Evolutionary conservation across 1,284 basidiomycete species (phyloP).

Genomic region (Tilletia setariae): DNA sequence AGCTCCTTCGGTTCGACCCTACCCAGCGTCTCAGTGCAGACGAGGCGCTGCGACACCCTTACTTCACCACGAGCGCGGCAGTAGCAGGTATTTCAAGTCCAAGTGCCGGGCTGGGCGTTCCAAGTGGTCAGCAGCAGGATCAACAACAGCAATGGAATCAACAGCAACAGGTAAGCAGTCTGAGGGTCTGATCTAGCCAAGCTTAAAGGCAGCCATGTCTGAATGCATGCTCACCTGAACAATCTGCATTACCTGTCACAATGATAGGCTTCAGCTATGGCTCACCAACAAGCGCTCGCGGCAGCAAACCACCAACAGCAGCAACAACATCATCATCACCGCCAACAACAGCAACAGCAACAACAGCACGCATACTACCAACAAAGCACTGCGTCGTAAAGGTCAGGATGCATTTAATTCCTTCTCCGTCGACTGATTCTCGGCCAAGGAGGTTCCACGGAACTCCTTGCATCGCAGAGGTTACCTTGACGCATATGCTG

Average conservation of each 20-base stretch:
- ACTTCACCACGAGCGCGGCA: conserved; percentile 65
- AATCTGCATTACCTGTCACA: not conserved
- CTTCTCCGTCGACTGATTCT: too few species aligned
- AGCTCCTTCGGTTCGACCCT: conserved; percentile 94
- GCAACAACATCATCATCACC: conserved; percentile 7
- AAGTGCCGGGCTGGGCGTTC: conserved; percentile 5
- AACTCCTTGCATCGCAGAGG: not conserved
- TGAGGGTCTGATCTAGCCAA: not conserved
- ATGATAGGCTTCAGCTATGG: not conserved
- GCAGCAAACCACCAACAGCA: conserved; percentile 1
- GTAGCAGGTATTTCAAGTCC: conserved; percentile 17
- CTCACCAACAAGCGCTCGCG: not conserved
- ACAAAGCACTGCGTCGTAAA: not conserved
- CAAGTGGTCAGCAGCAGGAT: not conserved
- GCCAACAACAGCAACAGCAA: not conserved
- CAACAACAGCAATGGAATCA: conserved; percentile 5
- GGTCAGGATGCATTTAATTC: not conserved
- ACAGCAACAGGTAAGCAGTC: not conserved
- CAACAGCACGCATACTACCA: conserved; percentile 14
- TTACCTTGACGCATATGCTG: too few species aligned
- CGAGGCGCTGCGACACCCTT: conserved; percentile 86
- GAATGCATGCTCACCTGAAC: too few species aligned
- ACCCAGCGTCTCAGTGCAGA: conserved; percentile 85
- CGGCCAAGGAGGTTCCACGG: too few species aligned
- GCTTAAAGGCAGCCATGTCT: too few species aligned